Base-by-base conservation (phyloP, 2,329 filamentous ascomycete species). In the Emmonsia crescens region DNA sequence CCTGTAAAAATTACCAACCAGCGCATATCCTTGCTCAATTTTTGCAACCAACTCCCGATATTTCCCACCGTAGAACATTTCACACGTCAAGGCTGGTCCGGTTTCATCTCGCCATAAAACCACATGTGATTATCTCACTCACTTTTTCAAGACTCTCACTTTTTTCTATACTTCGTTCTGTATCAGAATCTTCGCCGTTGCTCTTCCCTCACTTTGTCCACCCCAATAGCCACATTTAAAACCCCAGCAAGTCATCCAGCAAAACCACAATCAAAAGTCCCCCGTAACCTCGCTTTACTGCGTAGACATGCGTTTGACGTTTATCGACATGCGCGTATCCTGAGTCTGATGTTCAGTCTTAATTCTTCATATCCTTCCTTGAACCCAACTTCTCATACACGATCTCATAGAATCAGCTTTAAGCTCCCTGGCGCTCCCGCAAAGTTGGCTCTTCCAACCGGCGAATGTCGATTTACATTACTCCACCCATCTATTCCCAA, bases 381-480 rank as follows among this genome's bases (percentile, higher is more conserved):
- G 24, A 55, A 40, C 40, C 38, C 49, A 36, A 40, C 48, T 29
- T 9, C 48, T 31, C 36, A 10, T 33, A 14, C 48, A 21, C 59
- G 33, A 33, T 19, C 59, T 33, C 10, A 44, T 31, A 44, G 16
- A 8, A 57, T 10, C 16, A 57, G 38, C 48, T 54, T 60, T 48
- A 60, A 33, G 5, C 44, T 48, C 9, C 49, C 59, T 21, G 10
- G 48, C 38, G 8, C 38, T 46, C 33, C 46, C n/a, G 10, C 58
- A 31, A 40, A 49, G 36, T 31, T 49, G 29, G 63, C 69, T 24
- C 66, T 69, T 16, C 71, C 71, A 12, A 66, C 66, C 36, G 71
- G 71, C 49, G 68, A 66, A 62, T 73, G 71, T 62, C 68, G 68
- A 52, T 73, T 70, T 60, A 67, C 71, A 55, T 58, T 70, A 16